Conservation (phyloP, 1,139 yeast genomes). For the Candida glucosophila region DNA sequence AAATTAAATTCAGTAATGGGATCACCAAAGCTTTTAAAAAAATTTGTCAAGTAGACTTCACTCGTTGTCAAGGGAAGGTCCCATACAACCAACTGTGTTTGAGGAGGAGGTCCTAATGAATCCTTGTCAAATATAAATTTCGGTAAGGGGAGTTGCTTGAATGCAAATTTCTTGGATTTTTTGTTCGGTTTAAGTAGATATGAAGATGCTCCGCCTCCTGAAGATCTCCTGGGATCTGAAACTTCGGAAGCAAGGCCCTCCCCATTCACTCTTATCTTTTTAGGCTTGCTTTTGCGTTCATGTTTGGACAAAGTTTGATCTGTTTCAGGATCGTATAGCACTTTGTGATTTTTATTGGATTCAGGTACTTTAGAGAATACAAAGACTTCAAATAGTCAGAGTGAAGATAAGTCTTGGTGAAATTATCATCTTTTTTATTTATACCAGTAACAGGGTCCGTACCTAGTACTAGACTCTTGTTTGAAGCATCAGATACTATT, state of each 20-base stretch:
- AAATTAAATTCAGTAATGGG: constrained; percentile 44
- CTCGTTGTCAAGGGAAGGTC: constrained; percentile 45
- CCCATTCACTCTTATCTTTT: constrained; percentile 29
- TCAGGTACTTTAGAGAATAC: constrained; percentile 11
- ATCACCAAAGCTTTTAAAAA: constrained; percentile 53
- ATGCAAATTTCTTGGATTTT: constrained; percentile 34
- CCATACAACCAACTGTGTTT: constrained; percentile 61
- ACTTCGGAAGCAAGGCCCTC: constrained; percentile 14
- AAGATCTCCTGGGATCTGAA: constrained; percentile 30
- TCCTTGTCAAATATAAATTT: constrained; percentile 54
- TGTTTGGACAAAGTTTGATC: constrained; percentile 19
- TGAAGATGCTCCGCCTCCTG: constrained; percentile 12
- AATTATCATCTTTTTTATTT: constrained; percentile 23
- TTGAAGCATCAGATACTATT: no score
- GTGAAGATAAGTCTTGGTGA: constrained; percentile 25
- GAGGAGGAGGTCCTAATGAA: constrained; percentile 73
- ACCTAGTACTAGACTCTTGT: no score
- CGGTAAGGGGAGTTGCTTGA: constrained; percentile 43
- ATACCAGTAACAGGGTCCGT: constrained; percentile 25
- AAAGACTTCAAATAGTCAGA: constrained; percentile 11
- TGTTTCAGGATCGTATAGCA: constrained; percentile 53
- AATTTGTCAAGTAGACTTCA: constrained; percentile 43
- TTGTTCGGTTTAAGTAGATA: constrained; percentile 37
- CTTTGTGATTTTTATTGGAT: constrained; percentile 27
- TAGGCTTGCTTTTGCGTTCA: constrained; percentile 27